Conservation (phyloP, 1,284 basidiomycete species). For the Trametes polyzona region DNA sequence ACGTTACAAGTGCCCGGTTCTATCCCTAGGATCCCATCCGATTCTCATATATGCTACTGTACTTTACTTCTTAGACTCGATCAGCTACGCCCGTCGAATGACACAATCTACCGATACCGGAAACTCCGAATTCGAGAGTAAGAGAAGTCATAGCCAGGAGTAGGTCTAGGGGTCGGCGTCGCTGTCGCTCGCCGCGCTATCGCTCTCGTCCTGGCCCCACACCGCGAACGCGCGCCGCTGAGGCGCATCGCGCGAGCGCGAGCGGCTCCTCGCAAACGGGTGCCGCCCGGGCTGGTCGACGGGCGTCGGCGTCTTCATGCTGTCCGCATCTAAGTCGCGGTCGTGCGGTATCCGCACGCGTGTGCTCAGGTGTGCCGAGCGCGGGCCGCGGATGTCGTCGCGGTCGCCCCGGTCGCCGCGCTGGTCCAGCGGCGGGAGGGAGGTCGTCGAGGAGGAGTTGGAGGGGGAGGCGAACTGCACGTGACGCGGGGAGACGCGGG, state of each 20-base stretch:
- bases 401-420: slow-evolving; percentile 50
- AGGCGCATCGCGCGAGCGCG: slow-evolving; percentile 43
- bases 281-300: slow-evolving; percentile 34
- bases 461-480: slow-evolving; percentile 52
- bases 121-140: background rate
- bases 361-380: slow-evolving; percentile 44
- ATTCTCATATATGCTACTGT: background rate
- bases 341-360: slow-evolving; percentile 59
- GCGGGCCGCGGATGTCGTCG: slow-evolving; percentile 53
- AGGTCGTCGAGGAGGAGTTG: slow-evolving; percentile 37
- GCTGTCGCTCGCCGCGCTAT: slow-evolving; percentile 78
- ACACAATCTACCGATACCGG: background rate
- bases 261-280: slow-evolving; percentile 31
- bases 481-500: slow-evolving; percentile 55
- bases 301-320: slow-evolving; percentile 64
- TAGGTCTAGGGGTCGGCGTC: slow-evolving; percentile 42
- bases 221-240: slow-evolving; percentile 74
- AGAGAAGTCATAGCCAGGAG: background rate
- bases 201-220: slow-evolving; percentile 87
- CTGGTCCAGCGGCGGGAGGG: slow-evolving; percentile 37
- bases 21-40: slow-evolving; percentile 1
- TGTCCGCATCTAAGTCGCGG: slow-evolving; percentile 54
- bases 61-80: background rate
- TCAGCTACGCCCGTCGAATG: background rate
- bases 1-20: slow-evolving; percentile 15